Evolutionary conservation across 2,329 filamentous ascomycete species (phyloP).

Genomic region (Ceratocystis colombiana): DNA sequence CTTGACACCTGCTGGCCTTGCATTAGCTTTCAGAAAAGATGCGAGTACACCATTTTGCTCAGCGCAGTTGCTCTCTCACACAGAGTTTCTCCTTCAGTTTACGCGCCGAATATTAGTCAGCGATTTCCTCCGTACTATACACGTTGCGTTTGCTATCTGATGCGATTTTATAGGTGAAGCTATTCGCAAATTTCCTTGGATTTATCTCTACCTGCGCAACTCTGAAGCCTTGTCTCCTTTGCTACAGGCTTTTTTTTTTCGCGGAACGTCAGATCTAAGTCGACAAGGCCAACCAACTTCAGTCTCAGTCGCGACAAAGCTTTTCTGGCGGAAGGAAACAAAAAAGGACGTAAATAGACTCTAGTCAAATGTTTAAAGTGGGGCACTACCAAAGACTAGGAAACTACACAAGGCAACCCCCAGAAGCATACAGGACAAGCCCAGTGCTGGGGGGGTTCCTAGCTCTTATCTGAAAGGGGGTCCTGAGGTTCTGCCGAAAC

Average conservation of each 20-base stretch:
- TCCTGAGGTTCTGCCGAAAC: not conserved
- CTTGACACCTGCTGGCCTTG: not conserved
- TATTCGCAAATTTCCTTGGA: not conserved
- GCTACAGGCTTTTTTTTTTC: slow-evolving; percentile 5
- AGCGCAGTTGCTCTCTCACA: not conserved
- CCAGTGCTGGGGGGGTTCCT: too few relatives aligned
- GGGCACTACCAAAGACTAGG: not conserved
- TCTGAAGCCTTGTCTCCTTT: not conserved
- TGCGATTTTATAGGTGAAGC: not conserved
- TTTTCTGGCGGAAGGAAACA: not conserved
- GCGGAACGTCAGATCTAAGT: slow-evolving; percentile 9
- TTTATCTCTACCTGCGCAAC: not conserved
- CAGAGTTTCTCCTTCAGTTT: not conserved
- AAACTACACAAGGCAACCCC: too few relatives aligned
- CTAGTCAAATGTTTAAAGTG: not conserved
- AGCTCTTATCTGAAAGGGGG: not conserved
- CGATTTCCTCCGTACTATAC: not conserved
- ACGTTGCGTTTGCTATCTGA: not conserved
- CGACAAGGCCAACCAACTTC: slow-evolving; percentile 5
- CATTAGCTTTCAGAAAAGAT: not conserved
- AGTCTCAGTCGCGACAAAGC: not conserved
- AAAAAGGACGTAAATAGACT: not conserved
- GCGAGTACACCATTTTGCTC: not conserved
- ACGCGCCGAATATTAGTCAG: slow-evolving; percentile 6
- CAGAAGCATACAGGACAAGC: too few relatives aligned